A percentile compares a stretch with the other conserved stretches of the same genome.
phyloP scores from a whole-genome alignment of 306 rosid species.

The Vicia villosa region DNA sequence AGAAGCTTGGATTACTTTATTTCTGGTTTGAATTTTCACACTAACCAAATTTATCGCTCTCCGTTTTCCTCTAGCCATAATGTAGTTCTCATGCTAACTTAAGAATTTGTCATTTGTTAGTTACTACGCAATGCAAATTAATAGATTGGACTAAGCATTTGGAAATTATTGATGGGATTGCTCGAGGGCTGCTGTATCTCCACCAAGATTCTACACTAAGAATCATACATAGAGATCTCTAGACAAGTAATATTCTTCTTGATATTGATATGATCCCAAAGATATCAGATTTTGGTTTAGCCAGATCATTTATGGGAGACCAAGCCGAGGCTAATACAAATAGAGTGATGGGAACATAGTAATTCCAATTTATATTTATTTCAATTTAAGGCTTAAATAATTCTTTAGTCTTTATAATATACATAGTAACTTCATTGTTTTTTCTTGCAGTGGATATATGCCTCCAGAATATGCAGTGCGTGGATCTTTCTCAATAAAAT shows the following conservation, averaged over 20 bases:
- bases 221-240: slow-evolving; percentile 21
- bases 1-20: slow-evolving; percentile 31
- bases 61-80: neutral
- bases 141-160: slow-evolving; percentile 1
- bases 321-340: slow-evolving; percentile 27
- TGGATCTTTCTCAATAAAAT: slow-evolving; percentile 2
- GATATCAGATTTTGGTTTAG: slow-evolving; percentile 35
- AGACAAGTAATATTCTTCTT: slow-evolving; percentile 29
- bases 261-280: slow-evolving; percentile 22
- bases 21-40: slow-evolving; percentile 20
- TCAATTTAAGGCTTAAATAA: slow-evolving; percentile 7
- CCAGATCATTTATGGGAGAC: slow-evolving; percentile 21
- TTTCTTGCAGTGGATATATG: too few species aligned
- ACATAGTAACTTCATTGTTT: neutral
- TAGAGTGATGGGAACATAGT: slow-evolving; percentile 33
- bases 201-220: slow-evolving; percentile 25
- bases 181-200: slow-evolving; percentile 25
- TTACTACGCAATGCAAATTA: neutral
- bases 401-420: too few species aligned
- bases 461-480: neutral
- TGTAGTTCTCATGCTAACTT: neutral
- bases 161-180: slow-evolving; percentile 22
- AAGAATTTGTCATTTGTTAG: neutral
- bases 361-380: neutral
- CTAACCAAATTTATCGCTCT: neutral